Base-by-base conservation (phyloP, 306 rosid genomes). In the Cucumis hystrix region DNA sequence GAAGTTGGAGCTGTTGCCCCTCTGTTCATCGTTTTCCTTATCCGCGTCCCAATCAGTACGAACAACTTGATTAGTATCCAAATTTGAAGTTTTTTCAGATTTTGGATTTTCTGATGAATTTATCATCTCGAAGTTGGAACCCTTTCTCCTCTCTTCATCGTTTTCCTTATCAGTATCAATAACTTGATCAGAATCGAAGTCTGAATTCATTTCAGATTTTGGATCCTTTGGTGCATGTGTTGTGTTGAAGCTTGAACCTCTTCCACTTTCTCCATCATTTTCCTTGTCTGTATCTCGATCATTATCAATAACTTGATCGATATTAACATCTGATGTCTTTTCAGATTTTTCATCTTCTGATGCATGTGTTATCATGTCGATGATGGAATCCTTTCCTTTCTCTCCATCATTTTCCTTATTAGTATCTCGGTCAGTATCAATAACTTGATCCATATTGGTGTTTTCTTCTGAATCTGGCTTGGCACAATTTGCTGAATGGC, bases 361-460 rank as follows among this genome's bases (percentile, higher is more conserved):
- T 18, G 43, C 25, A 11, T 60, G 63, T 62, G 37, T 37, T 74
- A 61, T 18, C 49, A 18, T 33, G 74, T 82, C 64, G 28, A 63
- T 20, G 54, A 57, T 67, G 21, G 83, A 81, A 82, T 54, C 35
- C 14, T 5, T 8, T 11, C 69, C 49, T 56, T 76, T 35, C 39
- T 40, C 83, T 33, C 77, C 84, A 75, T 83, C 81, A 21, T 79
- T 90, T 88, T 70, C 72, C 63, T 28, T 80, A 61, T 80, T 81
- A 65, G 10, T 37, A 56, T 64, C 69, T 62, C 80, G 65, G 75
- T 30, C 75, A 8, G 77, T 39, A 57, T 41, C 77, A 16, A 28
- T 12, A 56, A n/a, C 66, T 35, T 14, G 66, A 55, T 75, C 30
- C 67, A 57, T 10, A 65, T 51, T 51, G 17, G 45, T 72, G 45